Conservation (phyloP, 2,329 filamentous ascomycete species). For the Penicillium sp. region DNA sequence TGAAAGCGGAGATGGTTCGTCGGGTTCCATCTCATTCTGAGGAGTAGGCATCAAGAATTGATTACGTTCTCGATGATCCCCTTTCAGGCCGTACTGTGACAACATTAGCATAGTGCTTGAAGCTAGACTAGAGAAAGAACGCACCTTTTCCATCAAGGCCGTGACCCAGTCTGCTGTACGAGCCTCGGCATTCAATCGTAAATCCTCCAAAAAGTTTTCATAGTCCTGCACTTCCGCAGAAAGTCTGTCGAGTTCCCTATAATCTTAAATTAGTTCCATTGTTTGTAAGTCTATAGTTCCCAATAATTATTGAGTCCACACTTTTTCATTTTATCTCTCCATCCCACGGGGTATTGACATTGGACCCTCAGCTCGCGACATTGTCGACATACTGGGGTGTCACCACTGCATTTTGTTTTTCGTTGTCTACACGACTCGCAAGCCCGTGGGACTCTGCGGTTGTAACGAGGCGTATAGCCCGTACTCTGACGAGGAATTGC, state of each 20-base stretch:
- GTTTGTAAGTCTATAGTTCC: slow-evolving; percentile 29
- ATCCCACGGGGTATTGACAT: slow-evolving; percentile 40
- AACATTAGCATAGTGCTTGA: background rate
- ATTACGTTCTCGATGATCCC: slow-evolving; percentile 15
- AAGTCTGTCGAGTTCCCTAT: slow-evolving; percentile 37
- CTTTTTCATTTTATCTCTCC: slow-evolving; percentile 41
- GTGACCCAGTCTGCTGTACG: slow-evolving; percentile 37
- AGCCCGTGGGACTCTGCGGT: slow-evolving; percentile 27
- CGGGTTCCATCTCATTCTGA: slow-evolving; percentile 29
- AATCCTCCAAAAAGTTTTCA: slow-evolving; percentile 40
- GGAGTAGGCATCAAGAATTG: slow-evolving; percentile 30
- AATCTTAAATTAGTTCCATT: slow-evolving; percentile 7
- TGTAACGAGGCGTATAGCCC: slow-evolving; percentile 20
- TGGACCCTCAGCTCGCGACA: slow-evolving; percentile 36
- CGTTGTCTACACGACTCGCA: slow-evolving; percentile 41
- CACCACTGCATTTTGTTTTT: slow-evolving; percentile 43
- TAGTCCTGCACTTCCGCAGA: slow-evolving; percentile 36
- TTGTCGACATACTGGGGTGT: slow-evolving; percentile 38
- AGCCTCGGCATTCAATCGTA: slow-evolving; percentile 33
- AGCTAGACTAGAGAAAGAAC: background rate
- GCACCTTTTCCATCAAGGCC: slow-evolving; percentile 39
- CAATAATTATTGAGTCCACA: slow-evolving; percentile 25
- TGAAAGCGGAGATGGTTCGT: slow-evolving; percentile 33
- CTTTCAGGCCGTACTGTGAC: slow-evolving; percentile 25
- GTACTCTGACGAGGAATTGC: slow-evolving; percentile 35